Conservation (phyloP, 2,329 filamentous ascomycete species). For the Macroventuria anomochaeta region DNA sequence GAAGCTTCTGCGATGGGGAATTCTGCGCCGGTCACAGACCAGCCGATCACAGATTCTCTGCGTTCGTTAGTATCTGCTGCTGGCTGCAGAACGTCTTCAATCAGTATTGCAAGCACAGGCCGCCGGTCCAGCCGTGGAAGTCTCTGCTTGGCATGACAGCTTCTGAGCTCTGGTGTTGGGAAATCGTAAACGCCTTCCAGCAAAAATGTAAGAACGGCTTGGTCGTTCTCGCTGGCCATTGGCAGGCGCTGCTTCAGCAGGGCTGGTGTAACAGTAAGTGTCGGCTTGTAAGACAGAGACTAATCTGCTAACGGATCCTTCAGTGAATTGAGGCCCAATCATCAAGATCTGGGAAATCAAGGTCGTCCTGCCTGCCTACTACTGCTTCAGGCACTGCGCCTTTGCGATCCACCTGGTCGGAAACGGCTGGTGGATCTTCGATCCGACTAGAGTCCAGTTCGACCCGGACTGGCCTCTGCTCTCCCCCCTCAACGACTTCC, state of each 20-base stretch:
- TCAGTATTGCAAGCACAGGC: neutral
- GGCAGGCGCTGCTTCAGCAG: too few species aligned
- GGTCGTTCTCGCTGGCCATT: too few species aligned
- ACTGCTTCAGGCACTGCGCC: constrained; percentile 1
- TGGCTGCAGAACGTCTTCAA: neutral
- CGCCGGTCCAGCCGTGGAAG: too few species aligned
- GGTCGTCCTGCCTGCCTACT: neutral
- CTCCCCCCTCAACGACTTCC: neutral
- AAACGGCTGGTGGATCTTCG: constrained; percentile 14
- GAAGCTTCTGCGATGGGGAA: neutral
- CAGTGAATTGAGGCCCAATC: too few species aligned
- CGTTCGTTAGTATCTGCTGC: neutral
- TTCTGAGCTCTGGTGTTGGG: neutral
- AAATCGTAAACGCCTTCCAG: neutral
- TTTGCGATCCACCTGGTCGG: constrained; percentile 3
- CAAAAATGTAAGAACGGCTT: too few species aligned
- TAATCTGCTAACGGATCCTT: too few species aligned
- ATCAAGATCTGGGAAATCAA: too few species aligned
- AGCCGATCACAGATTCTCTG: neutral
- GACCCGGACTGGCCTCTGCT: constrained; percentile 23
- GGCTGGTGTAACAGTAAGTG: too few species aligned
- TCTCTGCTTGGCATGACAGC: too few species aligned
- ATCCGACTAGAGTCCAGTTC: constrained; percentile 27
- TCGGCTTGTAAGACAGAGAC: too few species aligned
- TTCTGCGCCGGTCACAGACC: neutral